phyloP scores from a whole-genome alignment of 2,329 filamentous ascomycete genomes.

The Calonectria leucothoes region DNA sequence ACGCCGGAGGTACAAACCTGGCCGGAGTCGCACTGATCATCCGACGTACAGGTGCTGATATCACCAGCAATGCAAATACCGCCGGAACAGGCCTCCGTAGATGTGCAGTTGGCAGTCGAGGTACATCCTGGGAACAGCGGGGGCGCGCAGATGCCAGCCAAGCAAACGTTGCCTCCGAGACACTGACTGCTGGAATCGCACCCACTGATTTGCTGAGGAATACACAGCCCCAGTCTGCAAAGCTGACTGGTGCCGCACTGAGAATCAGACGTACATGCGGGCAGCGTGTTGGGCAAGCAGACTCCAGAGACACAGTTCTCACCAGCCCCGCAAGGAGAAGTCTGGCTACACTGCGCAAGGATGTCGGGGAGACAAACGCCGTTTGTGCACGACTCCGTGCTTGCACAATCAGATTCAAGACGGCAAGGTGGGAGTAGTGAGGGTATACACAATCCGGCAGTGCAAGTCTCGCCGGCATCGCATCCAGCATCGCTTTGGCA shows the following conservation, averaged over 20 bases:
- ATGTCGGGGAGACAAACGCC: slow-evolving; percentile 1
- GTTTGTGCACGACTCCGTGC: background rate
- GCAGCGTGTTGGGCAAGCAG: slow-evolving; percentile 5
- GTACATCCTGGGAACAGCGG: slow-evolving; percentile 6
- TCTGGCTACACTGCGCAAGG: background rate
- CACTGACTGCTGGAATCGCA: slow-evolving; percentile 10
- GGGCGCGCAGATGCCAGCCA: slow-evolving; percentile 12
- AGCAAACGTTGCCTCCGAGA: slow-evolving; percentile 5
- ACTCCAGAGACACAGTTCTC: slow-evolving; percentile 13
- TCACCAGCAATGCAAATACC: slow-evolving; percentile 10
- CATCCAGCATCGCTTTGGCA: background rate
- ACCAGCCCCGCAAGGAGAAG: background rate
- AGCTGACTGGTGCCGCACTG: slow-evolving; percentile 13
- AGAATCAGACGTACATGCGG: slow-evolving; percentile 1
- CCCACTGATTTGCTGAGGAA: background rate
- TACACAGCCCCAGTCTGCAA: slow-evolving; percentile 16
- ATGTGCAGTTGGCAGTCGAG: slow-evolving; percentile 1
- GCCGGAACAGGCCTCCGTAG: background rate
- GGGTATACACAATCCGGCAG: slow-evolving; percentile 7
- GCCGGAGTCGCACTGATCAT: background rate
- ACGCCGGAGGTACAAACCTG: slow-evolving; percentile 7
- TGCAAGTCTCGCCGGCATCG: background rate
- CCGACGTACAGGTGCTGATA: background rate
- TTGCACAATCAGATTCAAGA: background rate
- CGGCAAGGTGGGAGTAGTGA: background rate